These are phyloP conservation scores for Phytopythium oedochilum DNA, from an alignment of 352 stramenopile genomes.

Conservation along the genomic window DNA sequence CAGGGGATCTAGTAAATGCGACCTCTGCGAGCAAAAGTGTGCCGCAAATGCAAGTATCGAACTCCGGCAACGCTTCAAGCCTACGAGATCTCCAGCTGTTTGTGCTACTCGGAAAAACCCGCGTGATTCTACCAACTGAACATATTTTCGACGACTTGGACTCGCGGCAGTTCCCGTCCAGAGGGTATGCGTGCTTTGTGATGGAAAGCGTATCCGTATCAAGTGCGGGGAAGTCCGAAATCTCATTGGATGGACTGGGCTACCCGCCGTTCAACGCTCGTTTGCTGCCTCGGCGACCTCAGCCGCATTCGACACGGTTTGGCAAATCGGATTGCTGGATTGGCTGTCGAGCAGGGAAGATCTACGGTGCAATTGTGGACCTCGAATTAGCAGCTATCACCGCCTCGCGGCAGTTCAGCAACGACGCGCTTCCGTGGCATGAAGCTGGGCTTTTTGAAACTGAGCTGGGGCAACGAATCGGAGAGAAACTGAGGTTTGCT, in stretches of 20 bases:
- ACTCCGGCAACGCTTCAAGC: not conserved
- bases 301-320: constrained; percentile 38
- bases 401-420: not conserved
- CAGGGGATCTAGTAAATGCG: not conserved
- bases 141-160: constrained; percentile 24
- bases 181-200: constrained; percentile 32
- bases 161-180: constrained; percentile 3
- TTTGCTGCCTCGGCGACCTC: constrained; percentile 44
- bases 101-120: constrained; percentile 38
- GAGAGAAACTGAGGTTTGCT: constrained; percentile 9
- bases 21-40: not conserved
- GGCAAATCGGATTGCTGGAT: constrained; percentile 34
- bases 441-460: constrained; percentile 27
- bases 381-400: constrained; percentile 12
- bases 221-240: constrained; percentile 40
- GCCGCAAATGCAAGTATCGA: not conserved
- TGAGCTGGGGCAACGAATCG: constrained; percentile 15
- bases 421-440: not conserved
- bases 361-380: constrained; percentile 33
- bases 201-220: constrained; percentile 42
- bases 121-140: constrained; percentile 46
- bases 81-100: constrained; percentile 30
- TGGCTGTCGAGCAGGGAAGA: constrained; percentile 39
- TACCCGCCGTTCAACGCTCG: constrained; percentile 79
- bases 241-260: constrained; percentile 61